phyloP scores from a whole-genome alignment of 1,284 basidiomycete genomes.

The Ganoderma sinense region DNA sequence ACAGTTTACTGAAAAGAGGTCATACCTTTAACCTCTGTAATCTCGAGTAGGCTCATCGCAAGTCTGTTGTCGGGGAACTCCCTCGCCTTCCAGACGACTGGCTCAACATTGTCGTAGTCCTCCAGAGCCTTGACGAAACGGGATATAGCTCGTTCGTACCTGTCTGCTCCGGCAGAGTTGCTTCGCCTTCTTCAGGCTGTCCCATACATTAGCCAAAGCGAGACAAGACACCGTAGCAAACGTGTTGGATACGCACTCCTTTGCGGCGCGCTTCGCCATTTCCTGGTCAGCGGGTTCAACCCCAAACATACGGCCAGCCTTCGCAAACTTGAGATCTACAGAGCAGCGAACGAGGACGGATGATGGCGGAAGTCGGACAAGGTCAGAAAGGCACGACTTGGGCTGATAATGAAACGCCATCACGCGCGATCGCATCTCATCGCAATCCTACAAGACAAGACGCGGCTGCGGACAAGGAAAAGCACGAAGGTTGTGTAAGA shows the following conservation, averaged over 20 bases:
- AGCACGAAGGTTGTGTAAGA: too few species aligned
- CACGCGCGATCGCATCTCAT: slow-evolving; percentile 1
- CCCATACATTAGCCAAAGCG: not conserved
- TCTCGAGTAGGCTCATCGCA: slow-evolving; percentile 22
- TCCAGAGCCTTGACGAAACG: slow-evolving; percentile 30
- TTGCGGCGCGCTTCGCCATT: not conserved
- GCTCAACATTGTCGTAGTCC: slow-evolving; percentile 32
- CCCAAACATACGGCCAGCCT: not conserved
- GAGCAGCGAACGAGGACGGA: not conserved
- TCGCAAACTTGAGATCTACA: not conserved
- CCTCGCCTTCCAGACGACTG: slow-evolving; percentile 24
- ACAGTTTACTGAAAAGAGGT: not conserved
- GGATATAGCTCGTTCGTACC: slow-evolving; percentile 23
- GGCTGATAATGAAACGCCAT: not conserved
- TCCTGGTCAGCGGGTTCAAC: not conserved
- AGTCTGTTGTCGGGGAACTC: slow-evolving; percentile 19
- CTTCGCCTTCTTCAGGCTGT: not conserved
- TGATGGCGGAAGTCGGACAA: not conserved
- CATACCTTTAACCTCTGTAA: slow-evolving; percentile 26
- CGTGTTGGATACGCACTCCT: not conserved
- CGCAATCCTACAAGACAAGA: not conserved
- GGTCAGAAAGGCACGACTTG: not conserved
- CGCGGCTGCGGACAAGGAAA: too few species aligned
- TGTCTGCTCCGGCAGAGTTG: not conserved
- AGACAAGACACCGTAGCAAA: not conserved